phyloP scores from a whole-genome alignment of 2,329 filamentous ascomycete genomes.

The Graphilbum sp. region DNA sequence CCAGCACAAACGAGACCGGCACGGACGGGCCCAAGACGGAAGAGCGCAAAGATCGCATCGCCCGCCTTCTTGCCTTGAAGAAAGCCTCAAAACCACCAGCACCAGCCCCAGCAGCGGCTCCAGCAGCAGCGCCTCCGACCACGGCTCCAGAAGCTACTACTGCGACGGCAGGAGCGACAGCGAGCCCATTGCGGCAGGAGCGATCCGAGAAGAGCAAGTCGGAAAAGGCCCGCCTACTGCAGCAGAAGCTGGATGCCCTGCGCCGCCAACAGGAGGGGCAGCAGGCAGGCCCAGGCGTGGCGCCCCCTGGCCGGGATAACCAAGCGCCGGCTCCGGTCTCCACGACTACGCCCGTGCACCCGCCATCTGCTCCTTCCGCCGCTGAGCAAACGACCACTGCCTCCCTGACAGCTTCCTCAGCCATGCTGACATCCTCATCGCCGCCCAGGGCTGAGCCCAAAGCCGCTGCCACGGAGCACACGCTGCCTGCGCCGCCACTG shows the following conservation, averaged over 20 bases:
- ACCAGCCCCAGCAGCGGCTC: neutral
- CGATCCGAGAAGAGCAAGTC: slow-evolving; percentile 26
- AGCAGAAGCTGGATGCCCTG: slow-evolving; percentile 64
- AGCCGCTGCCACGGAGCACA: neutral
- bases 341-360: neutral
- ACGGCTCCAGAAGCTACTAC: slow-evolving; percentile 5
- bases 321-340: neutral
- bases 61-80: slow-evolving; percentile 52
- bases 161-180: slow-evolving; percentile 6
- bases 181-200: neutral
- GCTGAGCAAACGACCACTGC: no score
- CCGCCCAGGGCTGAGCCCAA: neutral
- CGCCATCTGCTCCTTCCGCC: no score
- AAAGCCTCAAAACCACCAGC: slow-evolving; percentile 27
- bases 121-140: slow-evolving; percentile 24
- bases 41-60: slow-evolving; percentile 61
- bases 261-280: slow-evolving; percentile 26
- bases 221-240: slow-evolving; percentile 56
- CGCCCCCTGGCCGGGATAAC: neutral
- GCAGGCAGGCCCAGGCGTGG: neutral
- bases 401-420: no score
- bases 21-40: slow-evolving; percentile 17
- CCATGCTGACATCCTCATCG: neutral
- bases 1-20: neutral
- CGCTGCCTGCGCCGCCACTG: neutral